Evolutionary conservation across 2,329 filamentous ascomycete species (phyloP).

Genomic region (Colletotrichum cuscutae): DNA sequence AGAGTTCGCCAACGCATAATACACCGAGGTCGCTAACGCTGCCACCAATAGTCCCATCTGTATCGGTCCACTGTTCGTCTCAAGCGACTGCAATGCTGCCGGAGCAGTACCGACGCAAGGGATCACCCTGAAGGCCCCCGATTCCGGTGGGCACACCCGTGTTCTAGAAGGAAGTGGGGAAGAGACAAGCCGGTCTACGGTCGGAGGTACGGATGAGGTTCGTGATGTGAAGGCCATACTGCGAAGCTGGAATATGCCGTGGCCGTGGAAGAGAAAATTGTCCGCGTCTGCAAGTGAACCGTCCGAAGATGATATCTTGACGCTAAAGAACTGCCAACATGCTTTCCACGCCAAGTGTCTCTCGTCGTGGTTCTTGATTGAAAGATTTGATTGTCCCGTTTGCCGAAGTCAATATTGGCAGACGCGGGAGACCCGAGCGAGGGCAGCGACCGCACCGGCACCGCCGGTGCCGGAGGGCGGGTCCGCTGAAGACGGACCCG

Average conservation of each 20-base stretch:
- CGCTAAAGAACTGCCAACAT: slow-evolving; percentile 49
- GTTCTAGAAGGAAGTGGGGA: slow-evolving; percentile 7
- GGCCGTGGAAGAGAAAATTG: slow-evolving; percentile 1
- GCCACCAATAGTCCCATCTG: slow-evolving; percentile 45
- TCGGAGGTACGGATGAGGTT: not conserved
- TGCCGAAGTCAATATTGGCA: slow-evolving; percentile 49
- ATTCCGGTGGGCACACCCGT: not conserved
- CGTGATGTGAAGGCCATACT: not conserved
- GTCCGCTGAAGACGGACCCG: not conserved
- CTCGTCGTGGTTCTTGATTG: slow-evolving; percentile 50
- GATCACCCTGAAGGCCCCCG: not conserved
- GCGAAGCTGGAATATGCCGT: slow-evolving; percentile 2
- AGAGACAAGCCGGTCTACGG: not conserved
- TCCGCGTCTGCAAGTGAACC: not conserved
- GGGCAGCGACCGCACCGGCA: slow-evolving; percentile 10
- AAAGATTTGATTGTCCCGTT: slow-evolving; percentile 50
- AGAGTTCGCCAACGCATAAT: not conserved
- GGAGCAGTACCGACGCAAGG: slow-evolving; percentile 1
- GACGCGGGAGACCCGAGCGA: slow-evolving; percentile 18
- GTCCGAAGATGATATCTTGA: slow-evolving; percentile 46
- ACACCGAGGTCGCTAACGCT: slow-evolving; percentile 12
- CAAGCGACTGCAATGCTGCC: not conserved
- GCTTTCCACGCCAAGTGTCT: slow-evolving; percentile 52
- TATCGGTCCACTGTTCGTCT: slow-evolving; percentile 43
- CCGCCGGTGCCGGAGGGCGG: slow-evolving; percentile 14